Evolutionary conservation across 2,329 filamentous ascomycete genomes (phyloP).

Genomic region (Ophiosphaerella herpotricha): DNA sequence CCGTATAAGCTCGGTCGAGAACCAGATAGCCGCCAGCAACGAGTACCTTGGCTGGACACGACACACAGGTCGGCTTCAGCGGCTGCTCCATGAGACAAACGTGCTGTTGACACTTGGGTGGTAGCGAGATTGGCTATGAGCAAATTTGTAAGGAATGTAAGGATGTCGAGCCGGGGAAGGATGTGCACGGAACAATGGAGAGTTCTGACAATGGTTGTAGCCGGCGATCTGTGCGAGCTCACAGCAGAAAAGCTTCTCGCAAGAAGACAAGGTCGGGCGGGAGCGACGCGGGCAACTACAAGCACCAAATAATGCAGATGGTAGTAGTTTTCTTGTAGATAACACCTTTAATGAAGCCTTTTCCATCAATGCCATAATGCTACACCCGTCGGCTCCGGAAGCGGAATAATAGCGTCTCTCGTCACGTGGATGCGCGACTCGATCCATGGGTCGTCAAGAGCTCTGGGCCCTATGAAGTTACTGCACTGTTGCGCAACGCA

Average conservation of each 20-base stretch:
- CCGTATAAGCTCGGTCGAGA: constrained; percentile 84
- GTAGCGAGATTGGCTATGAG: constrained; percentile 37
- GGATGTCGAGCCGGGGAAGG: constrained; percentile 15
- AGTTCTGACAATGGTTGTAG: constrained; percentile 15
- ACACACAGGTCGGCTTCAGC: constrained; percentile 58
- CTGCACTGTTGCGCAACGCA: no score
- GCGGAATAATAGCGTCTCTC: background rate
- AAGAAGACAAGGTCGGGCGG: constrained; percentile 13
- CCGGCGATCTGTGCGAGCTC: constrained; percentile 17
- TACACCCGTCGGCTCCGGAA: no score
- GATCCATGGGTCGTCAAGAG: background rate
- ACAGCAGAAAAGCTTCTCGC: constrained; percentile 11
- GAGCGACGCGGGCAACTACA: background rate
- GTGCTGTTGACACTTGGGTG: constrained; percentile 16
- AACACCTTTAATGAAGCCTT: background rate
- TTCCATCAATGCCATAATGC: no score
- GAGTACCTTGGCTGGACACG: constrained; percentile 94
- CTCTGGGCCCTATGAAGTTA: no score
- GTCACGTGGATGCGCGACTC: constrained; percentile 4
- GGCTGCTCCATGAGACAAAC: constrained; percentile 15
- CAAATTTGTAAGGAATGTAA: constrained; percentile 17
- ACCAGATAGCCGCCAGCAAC: constrained; percentile 94
- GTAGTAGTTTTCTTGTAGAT: background rate
- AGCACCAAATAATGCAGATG: no score
- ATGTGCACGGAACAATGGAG: constrained; percentile 21